Conservation (phyloP, 192 early-diverging fungal genomes). For the Endogone sp. region DNA sequence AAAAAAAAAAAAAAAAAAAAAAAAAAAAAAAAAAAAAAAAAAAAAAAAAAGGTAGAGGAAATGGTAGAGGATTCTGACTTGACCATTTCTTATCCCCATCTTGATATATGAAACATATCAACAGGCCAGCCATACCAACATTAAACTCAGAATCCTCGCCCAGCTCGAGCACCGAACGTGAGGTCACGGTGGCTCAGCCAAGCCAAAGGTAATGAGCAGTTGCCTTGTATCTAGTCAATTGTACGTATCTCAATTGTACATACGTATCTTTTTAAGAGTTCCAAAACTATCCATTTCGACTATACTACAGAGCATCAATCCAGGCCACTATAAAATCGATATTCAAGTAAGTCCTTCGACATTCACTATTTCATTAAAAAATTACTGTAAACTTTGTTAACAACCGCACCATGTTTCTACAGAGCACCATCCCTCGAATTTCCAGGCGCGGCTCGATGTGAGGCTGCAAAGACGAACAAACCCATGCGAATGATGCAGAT, state of each 20-base stretch:
- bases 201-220: not conserved
- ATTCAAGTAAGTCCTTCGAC: too few relatives aligned
- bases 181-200: slow-evolving; percentile 1
- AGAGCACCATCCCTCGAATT: slow-evolving; percentile 20
- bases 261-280: not conserved
- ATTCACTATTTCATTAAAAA: not conserved
- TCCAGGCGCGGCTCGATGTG: slow-evolving; percentile 29
- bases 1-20: too few relatives aligned
- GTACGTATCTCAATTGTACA: too few relatives aligned
- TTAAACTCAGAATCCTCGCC: too few relatives aligned
- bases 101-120: too few relatives aligned
- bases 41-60: too few relatives aligned
- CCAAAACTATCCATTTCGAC: not conserved
- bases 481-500: slow-evolving; percentile 27
- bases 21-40: too few relatives aligned
- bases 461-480: slow-evolving; percentile 26
- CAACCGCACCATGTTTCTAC: not conserved
- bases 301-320: too few relatives aligned
- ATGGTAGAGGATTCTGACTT: too few relatives aligned
- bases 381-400: not conserved
- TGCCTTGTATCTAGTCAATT: not conserved
- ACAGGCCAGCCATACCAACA: too few relatives aligned
- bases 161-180: not conserved
- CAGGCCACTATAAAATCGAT: too few relatives aligned
- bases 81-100: too few relatives aligned